Evolutionary conservation across 2,329 filamentous ascomycete genomes (phyloP).

Genomic region (Aureobasidium leucospermi): DNA sequence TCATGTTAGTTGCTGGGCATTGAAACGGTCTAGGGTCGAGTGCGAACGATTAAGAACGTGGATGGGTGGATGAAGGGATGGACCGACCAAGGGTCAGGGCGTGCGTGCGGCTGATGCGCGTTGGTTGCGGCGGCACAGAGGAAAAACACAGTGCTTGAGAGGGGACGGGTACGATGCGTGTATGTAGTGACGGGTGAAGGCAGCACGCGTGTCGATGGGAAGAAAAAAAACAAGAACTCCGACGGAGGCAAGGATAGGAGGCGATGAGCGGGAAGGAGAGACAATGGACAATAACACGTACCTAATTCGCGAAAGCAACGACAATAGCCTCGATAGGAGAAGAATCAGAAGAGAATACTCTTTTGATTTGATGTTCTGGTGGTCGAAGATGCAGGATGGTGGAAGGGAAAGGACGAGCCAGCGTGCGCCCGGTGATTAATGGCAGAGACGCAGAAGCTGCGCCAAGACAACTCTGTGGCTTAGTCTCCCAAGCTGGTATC

Average conservation of each 20-base stretch:
- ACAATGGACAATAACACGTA: not conserved
- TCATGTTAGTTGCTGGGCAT: not conserved
- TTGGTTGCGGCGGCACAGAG: slow-evolving; percentile 3
- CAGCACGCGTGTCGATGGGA: slow-evolving; percentile 11
- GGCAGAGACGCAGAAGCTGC: not conserved
- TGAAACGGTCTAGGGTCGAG: not conserved
- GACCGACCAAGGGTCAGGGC: not conserved
- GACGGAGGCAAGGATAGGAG: not conserved
- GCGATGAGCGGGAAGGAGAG: not conserved
- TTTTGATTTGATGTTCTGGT: too few relatives aligned
- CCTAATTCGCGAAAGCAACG: not conserved
- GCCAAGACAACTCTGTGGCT: not conserved
- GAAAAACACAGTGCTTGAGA: not conserved
- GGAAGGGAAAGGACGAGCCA: not conserved
- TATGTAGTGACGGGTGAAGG: not conserved
- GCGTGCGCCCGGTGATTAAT: not conserved
- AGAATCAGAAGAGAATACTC: slow-evolving; percentile 5
- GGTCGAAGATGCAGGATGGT: not conserved
- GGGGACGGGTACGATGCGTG: not conserved
- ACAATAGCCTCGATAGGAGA: not conserved
- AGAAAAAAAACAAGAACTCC: not conserved
- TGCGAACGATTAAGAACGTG: not conserved
- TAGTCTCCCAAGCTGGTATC: too few relatives aligned
- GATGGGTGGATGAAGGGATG: not conserved
- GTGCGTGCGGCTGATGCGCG: slow-evolving; percentile 8